These are phyloP conservation scores for Penicillium verrucosum DNA, from an alignment of 2,329 filamentous ascomycete species.

Conservation along the genomic window DNA sequence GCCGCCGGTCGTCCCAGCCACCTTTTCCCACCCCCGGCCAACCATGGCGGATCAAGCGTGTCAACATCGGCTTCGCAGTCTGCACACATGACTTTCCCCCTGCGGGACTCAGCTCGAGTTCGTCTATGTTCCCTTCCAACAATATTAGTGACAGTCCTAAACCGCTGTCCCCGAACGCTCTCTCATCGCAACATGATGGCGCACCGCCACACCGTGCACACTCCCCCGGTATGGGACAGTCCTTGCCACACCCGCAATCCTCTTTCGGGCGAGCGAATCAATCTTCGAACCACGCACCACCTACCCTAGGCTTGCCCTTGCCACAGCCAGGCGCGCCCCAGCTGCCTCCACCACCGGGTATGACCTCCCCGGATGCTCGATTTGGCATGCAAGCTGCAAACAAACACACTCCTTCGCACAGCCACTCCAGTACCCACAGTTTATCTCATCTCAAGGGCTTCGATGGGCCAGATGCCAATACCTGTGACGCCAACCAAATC, in stretches of 20 bases:
- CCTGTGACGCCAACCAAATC: constrained; percentile 24
- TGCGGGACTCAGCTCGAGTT: constrained; percentile 41
- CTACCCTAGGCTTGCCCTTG: constrained; percentile 35
- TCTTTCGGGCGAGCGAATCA: constrained; percentile 28
- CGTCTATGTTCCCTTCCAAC: constrained; percentile 66
- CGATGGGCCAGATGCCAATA: constrained; percentile 25
- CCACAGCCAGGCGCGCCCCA: constrained; percentile 42
- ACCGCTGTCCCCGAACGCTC: constrained; percentile 57
- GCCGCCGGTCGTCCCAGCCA: constrained; percentile 52
- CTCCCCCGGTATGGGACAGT: constrained; percentile 43
- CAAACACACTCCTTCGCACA: constrained; percentile 37
- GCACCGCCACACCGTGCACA: constrained; percentile 42
- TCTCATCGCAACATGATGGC: constrained; percentile 38
- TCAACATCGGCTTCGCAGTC: constrained; percentile 52
- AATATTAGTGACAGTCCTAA: constrained; percentile 84
- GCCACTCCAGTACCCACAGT: constrained; percentile 36
- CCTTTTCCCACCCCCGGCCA: constrained; percentile 61
- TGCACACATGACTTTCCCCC: constrained; percentile 41
- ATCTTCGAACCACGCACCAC: constrained; percentile 24
- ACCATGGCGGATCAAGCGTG: constrained; percentile 55
- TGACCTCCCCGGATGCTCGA: constrained; percentile 43
- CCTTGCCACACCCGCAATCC: constrained; percentile 39
- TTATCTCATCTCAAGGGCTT: constrained; percentile 27
- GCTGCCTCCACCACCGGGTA: constrained; percentile 43
- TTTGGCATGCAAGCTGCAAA: constrained; percentile 41